These are phyloP conservation scores for Alternaria gansuensis DNA, from an alignment of 2,329 filamentous ascomycete genomes.

Conservation along the genomic window DNA sequence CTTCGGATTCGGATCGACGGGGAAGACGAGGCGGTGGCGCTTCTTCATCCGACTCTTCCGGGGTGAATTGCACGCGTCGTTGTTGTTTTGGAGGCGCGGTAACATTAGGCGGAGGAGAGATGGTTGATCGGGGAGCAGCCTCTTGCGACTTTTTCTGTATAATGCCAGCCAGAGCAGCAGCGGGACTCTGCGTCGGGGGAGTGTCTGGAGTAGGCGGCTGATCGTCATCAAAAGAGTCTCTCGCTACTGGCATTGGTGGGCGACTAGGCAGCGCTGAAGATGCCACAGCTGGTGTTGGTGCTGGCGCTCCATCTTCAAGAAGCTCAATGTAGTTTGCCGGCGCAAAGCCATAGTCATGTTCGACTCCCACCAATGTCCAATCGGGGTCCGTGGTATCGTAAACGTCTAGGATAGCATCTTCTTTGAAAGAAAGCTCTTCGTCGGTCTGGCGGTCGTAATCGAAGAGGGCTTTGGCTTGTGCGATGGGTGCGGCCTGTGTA, in stretches of 20 bases:
- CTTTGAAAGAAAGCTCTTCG: constrained; percentile 94
- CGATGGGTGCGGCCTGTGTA: constrained; percentile 65
- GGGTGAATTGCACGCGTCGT: constrained; percentile 65
- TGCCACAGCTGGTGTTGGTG: constrained; percentile 44
- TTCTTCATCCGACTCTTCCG: constrained; percentile 74
- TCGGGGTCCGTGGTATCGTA: constrained; percentile 93
- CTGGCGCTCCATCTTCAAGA: constrained; percentile 57
- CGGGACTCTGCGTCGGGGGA: constrained; percentile 62
- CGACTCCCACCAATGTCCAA: constrained; percentile 90
- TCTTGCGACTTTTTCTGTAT: constrained; percentile 60
- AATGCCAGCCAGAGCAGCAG: constrained; percentile 65
- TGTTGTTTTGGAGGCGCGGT: constrained; percentile 59
- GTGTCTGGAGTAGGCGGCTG: constrained; percentile 57
- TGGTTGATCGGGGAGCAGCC: constrained; percentile 39
- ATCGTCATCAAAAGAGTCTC: constrained; percentile 56
- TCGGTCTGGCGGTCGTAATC: constrained; percentile 98
- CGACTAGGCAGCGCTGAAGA: constrained; percentile 57
- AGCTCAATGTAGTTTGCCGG: constrained; percentile 96
- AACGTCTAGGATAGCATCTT: constrained; percentile 83
- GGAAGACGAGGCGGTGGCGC: constrained; percentile 68
- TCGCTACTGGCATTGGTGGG: constrained; percentile 51
- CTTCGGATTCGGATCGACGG: constrained; percentile 67
- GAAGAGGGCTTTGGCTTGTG: constrained; percentile 89
- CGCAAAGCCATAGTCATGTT: constrained; percentile 90
- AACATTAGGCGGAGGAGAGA: constrained; percentile 63